Percentiles rank a stretch among this genome's conserved stretches.
Evolutionary conservation across 306 rosid species (phyloP).

Genomic region (Hippophae tibetana): DNA sequence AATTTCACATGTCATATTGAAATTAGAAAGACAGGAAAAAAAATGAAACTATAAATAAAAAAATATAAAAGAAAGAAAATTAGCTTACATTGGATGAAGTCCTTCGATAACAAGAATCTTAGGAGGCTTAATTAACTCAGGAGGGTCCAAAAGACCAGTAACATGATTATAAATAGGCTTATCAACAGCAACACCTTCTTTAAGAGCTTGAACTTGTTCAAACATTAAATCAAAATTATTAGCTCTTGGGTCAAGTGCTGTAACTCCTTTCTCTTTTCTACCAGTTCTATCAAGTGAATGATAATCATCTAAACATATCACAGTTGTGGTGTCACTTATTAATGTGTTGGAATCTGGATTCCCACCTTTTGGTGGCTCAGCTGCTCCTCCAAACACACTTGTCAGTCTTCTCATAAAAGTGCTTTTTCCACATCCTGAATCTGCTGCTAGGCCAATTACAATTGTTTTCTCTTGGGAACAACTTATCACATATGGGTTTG

Average conservation of each 20-base stretch:
- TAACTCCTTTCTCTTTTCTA: conserved; percentile 83
- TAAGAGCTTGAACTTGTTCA: conserved; percentile 84
- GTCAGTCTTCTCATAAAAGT: conserved; percentile 98
- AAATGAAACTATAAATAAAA: neutral
- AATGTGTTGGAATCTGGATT: conserved; percentile 96
- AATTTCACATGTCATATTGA: neutral
- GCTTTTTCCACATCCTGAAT: conserved; percentile 95
- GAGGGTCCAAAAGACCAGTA: conserved; percentile 89
- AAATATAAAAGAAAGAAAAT: neutral
- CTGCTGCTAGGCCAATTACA: conserved; percentile 96
- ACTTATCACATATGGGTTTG: conserved; percentile 42
- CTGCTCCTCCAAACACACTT: conserved; percentile 92
- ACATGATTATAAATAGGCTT: conserved; percentile 95
- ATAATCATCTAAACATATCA: conserved; percentile 91
- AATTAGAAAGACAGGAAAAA: neutral
- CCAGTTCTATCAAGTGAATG: conserved; percentile 93
- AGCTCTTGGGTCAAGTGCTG: conserved; percentile 96
- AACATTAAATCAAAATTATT: conserved; percentile 93
- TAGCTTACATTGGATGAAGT: conserved; percentile 88
- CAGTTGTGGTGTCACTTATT: conserved; percentile 93
- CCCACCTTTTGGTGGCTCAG: conserved; percentile 91
- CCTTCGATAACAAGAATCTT: conserved; percentile 97
- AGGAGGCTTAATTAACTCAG: conserved; percentile 89
- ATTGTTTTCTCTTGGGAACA: conserved; percentile 59
- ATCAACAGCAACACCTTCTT: conserved; percentile 58